A percentile compares a stretch with the other conserved stretches of the same genome.
phyloP scores from a whole-genome alignment of 176 grass and related monocot species.

The Eragrostis curvula region DNA sequence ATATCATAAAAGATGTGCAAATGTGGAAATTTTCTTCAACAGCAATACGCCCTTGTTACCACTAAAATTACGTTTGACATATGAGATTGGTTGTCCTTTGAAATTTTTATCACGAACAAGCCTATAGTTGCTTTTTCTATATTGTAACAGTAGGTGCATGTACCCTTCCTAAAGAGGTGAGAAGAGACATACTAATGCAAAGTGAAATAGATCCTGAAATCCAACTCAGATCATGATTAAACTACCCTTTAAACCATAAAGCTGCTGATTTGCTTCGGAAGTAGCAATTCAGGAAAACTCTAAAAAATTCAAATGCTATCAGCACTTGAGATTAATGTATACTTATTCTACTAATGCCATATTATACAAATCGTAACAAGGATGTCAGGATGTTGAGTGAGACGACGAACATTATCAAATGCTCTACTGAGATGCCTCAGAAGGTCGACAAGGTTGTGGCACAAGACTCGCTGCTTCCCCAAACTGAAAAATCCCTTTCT shows the following conservation, averaged over 20 bases:
- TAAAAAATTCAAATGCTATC: not conserved
- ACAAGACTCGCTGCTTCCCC: constrained; percentile 90
- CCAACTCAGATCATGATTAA: not conserved
- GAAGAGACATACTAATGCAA: not conserved
- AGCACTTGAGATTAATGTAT: not conserved
- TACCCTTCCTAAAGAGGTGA: not conserved
- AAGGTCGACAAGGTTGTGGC: constrained; percentile 94
- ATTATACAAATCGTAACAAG: constrained; percentile 19
- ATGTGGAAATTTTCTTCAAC: not conserved
- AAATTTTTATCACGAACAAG: constrained; percentile 7
- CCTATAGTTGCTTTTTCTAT: constrained; percentile 10
- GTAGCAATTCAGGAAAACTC: not conserved
- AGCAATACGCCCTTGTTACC: not conserved
- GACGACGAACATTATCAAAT: constrained; percentile 78
- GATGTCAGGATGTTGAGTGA: constrained; percentile 10
- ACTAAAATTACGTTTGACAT: not conserved
- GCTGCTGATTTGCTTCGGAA: not conserved
- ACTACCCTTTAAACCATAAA: constrained; percentile 5
- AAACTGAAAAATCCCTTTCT: constrained; percentile 95
- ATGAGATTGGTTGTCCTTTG: not conserved
- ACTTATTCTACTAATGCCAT: not conserved
- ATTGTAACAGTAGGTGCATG: not conserved
- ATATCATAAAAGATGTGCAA: constrained; percentile 7
- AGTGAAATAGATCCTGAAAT: constrained; percentile 21
- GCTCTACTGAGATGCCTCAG: constrained; percentile 89